Evolutionary conservation across 768 basidiomycete species (phyloP), one percentile per base, ranked within the genome.

Genomic region (Auriscalpium vulgare): DNA sequence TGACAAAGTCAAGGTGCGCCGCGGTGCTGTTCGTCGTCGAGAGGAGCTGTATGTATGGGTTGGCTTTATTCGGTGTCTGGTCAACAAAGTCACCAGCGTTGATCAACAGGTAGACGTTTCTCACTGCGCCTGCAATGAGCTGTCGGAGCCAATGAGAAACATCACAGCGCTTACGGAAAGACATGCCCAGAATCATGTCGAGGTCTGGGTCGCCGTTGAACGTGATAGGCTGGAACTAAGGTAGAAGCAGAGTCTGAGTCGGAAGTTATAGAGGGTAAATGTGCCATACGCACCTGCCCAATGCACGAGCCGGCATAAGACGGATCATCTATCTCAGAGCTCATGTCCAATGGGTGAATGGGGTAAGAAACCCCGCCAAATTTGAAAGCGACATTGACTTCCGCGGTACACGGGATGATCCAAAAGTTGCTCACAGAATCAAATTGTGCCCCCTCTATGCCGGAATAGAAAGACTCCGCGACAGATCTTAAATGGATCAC

Each of bases 131-230:
- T 37, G 38, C 4, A 29, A 29, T 29, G 19, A n/a, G 4, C 21
- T 19, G 23, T 29, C 23, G 51, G 34, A 29, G 2, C 29, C 29
- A 10, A 38, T 14, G 19, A n/a, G n/a, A 36, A 8, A 34, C 13
- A 29, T 19, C 44, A 46, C 37, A 11, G 43, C 7, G 11, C 82
- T 63, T 62, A 85, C 85, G 67, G 69, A 87, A 87, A 11, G 80
- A 77, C 84, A 88, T 87, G 56, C 87, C 87, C 40, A 88, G 72
- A 45, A 88, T 77, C 68, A 83, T 77, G 62, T 88, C 86, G 58
- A 29, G 86, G 23, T 40, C 53, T 19, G 68, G 73, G 35, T 77
- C 72, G 43, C 78, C 72, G 84, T 86, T 52, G 55, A 76, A 77
- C 4, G 78, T 76, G 38, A 79, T 75, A 8, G 85, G 83, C 62